Percentiles rank a stretch among this genome's conserved stretches.
Evolutionary conservation across 164 flowering plant genomes (phyloP).

Genomic region (Chimonanthus praecox): DNA sequence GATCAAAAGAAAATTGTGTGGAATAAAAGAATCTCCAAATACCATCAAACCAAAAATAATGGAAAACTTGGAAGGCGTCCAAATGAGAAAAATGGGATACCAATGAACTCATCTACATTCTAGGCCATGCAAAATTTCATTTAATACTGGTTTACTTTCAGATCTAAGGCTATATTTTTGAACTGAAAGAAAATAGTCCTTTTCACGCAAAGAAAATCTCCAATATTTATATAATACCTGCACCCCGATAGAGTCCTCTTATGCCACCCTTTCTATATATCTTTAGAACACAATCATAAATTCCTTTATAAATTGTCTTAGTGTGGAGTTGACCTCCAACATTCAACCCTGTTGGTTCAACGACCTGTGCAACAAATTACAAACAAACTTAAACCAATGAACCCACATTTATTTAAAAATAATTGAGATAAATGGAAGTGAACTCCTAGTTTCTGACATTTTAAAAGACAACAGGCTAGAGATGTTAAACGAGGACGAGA

Average conservation of each 20-base stretch:
- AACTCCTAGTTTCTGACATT: background rate
- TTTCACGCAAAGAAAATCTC: background rate
- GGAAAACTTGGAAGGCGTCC: background rate
- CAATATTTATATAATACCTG: constrained; percentile 40
- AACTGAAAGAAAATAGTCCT: background rate
- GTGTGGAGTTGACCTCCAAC: constrained; percentile 26
- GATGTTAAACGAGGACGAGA: background rate
- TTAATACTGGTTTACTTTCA: constrained; percentile 2
- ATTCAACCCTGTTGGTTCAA: constrained; percentile 39
- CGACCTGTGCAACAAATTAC: constrained; percentile 45
- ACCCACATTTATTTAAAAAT: constrained; percentile 3
- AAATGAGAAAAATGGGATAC: background rate
- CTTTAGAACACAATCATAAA: constrained; percentile 70
- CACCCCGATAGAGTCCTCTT: constrained; percentile 92
- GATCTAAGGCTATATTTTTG: background rate
- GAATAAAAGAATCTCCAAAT: background rate
- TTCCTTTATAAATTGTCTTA: constrained; percentile 70
- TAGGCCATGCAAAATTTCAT: background rate
- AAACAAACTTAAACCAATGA: background rate
- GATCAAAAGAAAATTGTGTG: too few relatives aligned
- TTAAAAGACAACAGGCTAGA: background rate
- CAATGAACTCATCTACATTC: background rate
- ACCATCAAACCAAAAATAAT: background rate
- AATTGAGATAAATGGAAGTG: background rate
- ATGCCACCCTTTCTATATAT: constrained; percentile 67